Percentiles rank a stretch among this genome's conserved stretches.
Evolutionary conservation across 495 filamentous ascomycete species (phyloP).

Genomic region (Elaphomyces granulatus): DNA sequence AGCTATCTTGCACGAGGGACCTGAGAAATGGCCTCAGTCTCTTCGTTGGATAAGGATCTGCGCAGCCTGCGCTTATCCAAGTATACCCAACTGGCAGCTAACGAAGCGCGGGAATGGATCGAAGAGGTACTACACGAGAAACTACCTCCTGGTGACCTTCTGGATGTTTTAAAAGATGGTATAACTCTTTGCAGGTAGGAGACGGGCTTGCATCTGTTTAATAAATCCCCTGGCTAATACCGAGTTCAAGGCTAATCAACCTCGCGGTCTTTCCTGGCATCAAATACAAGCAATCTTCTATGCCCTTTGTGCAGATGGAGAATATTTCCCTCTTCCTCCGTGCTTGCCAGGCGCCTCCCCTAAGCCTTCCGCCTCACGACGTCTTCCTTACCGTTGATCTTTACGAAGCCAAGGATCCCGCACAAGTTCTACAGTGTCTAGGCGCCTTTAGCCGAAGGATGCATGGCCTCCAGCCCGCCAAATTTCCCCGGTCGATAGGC

Average conservation of each 20-base stretch:
- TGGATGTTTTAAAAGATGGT: constrained; percentile 81
- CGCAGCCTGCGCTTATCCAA: constrained; percentile 81
- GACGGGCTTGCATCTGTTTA: background rate
- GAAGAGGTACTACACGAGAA: constrained; percentile 63
- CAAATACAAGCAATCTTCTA: constrained; percentile 63
- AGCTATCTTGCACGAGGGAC: too few relatives aligned
- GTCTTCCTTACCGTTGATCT: constrained; percentile 96
- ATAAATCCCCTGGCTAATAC: background rate
- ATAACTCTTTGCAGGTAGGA: constrained; percentile 80
- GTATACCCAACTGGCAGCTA: constrained; percentile 85
- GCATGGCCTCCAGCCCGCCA: constrained; percentile 55
- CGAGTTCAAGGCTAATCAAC: constrained; percentile 75
- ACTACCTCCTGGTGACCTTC: constrained; percentile 57
- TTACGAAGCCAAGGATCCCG: constrained; percentile 90
- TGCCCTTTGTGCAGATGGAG: constrained; percentile 99
- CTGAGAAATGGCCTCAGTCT: constrained; percentile 88
- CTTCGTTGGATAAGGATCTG: constrained; percentile 90
- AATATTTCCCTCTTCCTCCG: constrained; percentile 95
- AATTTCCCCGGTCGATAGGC: constrained; percentile 60
- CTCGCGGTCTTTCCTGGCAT: constrained; percentile 66
- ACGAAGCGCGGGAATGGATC: constrained; percentile 78
- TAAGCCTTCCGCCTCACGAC: constrained; percentile 85
- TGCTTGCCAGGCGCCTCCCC: constrained; percentile 66
- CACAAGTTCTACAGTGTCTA: constrained; percentile 90
- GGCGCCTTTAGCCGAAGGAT: constrained; percentile 82